Evolutionary conservation across 2,329 filamentous ascomycete species (phyloP).

Genomic region (Penicillium thymicola): DNA sequence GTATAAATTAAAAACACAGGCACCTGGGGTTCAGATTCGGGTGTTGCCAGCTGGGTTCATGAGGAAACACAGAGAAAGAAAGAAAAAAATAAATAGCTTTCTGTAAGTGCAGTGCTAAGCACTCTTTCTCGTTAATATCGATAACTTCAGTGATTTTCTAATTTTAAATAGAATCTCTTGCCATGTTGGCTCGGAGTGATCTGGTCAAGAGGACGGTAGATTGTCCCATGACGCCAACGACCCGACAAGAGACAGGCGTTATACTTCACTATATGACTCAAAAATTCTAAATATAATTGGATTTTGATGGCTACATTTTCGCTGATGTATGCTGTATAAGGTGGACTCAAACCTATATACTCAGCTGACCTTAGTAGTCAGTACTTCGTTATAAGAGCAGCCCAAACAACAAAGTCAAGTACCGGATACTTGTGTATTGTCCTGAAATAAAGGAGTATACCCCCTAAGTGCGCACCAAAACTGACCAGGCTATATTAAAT

Average conservation of each 20-base stretch:
- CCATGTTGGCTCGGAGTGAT: background rate
- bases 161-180: background rate
- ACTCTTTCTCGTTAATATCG: too few species aligned
- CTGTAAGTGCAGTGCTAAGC: background rate
- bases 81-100: background rate
- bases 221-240: conserved; percentile 1
- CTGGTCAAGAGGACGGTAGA: background rate
- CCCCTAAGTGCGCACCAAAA: background rate
- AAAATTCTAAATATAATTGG: too few species aligned
- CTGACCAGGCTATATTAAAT: background rate
- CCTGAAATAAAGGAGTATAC: background rate
- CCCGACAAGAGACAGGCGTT: background rate
- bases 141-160: background rate
- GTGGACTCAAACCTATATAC: background rate
- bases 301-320: too few species aligned
- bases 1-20: background rate
- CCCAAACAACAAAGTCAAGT: too few species aligned
- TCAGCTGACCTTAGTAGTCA: background rate
- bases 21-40: background rate
- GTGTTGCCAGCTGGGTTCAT: background rate
- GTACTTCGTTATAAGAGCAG: background rate
- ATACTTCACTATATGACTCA: background rate
- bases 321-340: too few species aligned
- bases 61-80: background rate
- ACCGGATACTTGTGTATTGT: too few species aligned